Conservation (phyloP, 495 filamentous ascomycete genomes). For the Bryoglossum gracile region DNA sequence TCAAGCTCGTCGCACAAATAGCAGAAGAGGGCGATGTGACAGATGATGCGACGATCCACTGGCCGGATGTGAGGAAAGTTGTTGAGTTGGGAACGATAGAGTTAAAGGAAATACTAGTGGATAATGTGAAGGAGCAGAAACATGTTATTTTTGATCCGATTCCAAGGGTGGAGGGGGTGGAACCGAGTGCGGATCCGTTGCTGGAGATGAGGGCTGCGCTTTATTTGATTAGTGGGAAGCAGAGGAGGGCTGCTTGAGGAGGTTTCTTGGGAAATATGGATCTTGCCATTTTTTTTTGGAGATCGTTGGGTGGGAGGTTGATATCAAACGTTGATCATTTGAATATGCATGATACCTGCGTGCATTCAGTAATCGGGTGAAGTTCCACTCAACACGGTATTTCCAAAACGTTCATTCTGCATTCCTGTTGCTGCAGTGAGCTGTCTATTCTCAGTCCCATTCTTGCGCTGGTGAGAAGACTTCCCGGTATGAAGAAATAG, state of each 20-base stretch:
- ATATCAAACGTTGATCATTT: too few relatives aligned
- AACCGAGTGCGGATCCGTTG: constrained; percentile 43
- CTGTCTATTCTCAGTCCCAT: too few relatives aligned
- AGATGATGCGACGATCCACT: constrained; percentile 43
- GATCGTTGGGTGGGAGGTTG: too few relatives aligned
- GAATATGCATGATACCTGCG: too few relatives aligned
- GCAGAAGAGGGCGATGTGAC: constrained; percentile 42
- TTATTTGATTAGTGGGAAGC: constrained; percentile 45
- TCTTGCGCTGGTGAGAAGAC: too few relatives aligned
- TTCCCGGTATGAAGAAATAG: too few relatives aligned
- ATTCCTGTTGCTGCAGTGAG: too few relatives aligned
- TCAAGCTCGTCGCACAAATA: constrained; percentile 41
- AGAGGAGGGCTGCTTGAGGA: constrained; percentile 33
- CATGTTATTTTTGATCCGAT: constrained; percentile 48
- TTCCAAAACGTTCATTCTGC: too few relatives aligned
- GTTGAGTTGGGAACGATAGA: constrained; percentile 43
- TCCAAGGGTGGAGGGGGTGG: constrained; percentile 44
- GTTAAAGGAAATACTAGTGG: constrained; percentile 30
- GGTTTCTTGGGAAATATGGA: too few relatives aligned
- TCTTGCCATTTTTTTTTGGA: too few relatives aligned
- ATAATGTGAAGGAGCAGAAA: constrained; percentile 39
- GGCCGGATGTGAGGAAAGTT: constrained; percentile 39
- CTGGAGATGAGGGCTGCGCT: constrained; percentile 43
- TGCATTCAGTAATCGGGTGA: too few relatives aligned
- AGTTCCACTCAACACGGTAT: too few relatives aligned